Evolutionary conservation across 495 filamentous ascomycete species (phyloP), one percentile per base, ranked within the genome.

Genomic region (Talaromyces ruber): DNA sequence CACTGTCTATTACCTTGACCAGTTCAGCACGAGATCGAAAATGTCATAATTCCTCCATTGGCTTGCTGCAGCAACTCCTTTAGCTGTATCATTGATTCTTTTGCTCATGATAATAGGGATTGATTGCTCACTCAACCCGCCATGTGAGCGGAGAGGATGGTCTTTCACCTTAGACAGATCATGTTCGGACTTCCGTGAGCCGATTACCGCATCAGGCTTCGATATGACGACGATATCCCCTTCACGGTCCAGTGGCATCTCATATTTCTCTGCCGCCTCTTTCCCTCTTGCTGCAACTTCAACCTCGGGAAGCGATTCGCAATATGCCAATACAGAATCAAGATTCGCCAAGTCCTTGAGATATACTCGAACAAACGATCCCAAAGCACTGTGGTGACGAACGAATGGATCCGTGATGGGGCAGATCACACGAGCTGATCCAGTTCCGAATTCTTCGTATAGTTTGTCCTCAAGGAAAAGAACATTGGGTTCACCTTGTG

Each of bases 401-500:
- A 73, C 71, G 54, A 74, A 76, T 0, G 71, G 71, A 58, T 76
- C 73, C 0, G 71, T 71, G 21, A 76, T 74, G 12, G 73, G 73
- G 39, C 73, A 74, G n/a, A 76, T 76, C 7, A 76, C 71, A 29
- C 72, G 64, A 6, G 66, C 66, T 43, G 64, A 67, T 11, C 59
- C 65, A 7, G 39, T 9, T 7, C 69, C 69, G 47, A 69, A 74
- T 24, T 68, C 64, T 18, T 54, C 56, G 29, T 70, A 63, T 22
- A 74, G 60, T 8, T 58, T 59, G 47, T 76, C 72, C 53, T 76
- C 69, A 2, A 76, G 57, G 60, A 74, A 76, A 8, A 76, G 50
- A 6, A 73, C 72, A 50, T 73, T 74, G 1, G 73, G 73, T 34
- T 68, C 67, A 16, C 70, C 72, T 7, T 52, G 57, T 6, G 43